phyloP scores from a whole-genome alignment of 2,329 filamentous ascomycete species.

The Pyrenophora tritici-repentis region DNA sequence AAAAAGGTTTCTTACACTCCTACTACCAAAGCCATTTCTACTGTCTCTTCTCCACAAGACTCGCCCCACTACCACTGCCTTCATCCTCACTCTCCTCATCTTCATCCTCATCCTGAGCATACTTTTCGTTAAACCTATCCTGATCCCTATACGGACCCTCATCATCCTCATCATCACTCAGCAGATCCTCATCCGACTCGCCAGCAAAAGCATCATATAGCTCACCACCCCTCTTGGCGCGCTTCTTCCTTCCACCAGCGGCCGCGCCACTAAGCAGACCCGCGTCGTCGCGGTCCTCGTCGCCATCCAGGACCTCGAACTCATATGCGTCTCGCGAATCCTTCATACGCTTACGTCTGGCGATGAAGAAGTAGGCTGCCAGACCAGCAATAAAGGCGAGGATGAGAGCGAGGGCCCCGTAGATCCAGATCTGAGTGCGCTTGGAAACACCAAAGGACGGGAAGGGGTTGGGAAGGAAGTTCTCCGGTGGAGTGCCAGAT shows the following conservation, averaged over 20 bases:
- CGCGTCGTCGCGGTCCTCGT: conserved; percentile 66
- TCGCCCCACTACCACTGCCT: conserved; percentile 25
- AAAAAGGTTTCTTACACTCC: no score
- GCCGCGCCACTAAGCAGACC: conserved; percentile 46
- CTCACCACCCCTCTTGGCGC: conserved; percentile 74
- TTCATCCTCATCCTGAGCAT: conserved; percentile 28
- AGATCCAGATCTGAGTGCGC: conserved; percentile 91
- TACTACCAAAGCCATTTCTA: conserved; percentile 10
- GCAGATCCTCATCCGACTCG: conserved; percentile 77
- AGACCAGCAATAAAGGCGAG: conserved; percentile 80
- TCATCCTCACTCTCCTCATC: conserved; percentile 36
- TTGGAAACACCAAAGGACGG: conserved; percentile 89
- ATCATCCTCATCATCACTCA: conserved; percentile 51
- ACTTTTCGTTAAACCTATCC: conserved; percentile 42
- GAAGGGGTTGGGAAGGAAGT: conserved; percentile 81
- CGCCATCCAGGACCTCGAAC: conserved; percentile 88
- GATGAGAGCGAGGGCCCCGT: conserved; percentile 82
- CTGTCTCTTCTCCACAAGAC: conserved; percentile 34
- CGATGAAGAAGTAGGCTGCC: conserved; percentile 79
- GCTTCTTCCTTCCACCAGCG: conserved; percentile 48
- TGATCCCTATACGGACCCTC: conserved; percentile 46
- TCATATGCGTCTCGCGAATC: conserved; percentile 85
- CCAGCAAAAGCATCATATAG: conserved; percentile 97
- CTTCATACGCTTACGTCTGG: conserved; percentile 74
- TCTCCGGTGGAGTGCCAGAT: conserved; percentile 40